phyloP scores from a whole-genome alignment of 495 filamentous ascomycete species.

The Amphirosellinia nigrospora region DNA sequence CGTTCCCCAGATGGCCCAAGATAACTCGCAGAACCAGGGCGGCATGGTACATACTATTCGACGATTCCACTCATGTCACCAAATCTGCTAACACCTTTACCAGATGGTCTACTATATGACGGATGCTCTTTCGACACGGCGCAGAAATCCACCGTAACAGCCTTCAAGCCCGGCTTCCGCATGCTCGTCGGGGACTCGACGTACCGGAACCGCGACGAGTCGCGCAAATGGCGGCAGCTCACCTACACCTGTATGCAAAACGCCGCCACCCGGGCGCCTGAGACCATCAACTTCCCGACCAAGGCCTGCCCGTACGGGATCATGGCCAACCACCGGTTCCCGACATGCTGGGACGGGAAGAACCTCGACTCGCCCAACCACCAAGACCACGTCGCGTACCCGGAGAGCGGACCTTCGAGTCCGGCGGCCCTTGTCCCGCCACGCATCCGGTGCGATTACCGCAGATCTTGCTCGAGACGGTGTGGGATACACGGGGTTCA shows the following conservation, averaged over 20 bases:
- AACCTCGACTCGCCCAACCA: conserved; percentile 49
- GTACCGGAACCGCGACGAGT: conserved; percentile 40
- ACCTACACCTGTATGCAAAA: conserved; percentile 49
- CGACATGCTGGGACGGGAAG: conserved; percentile 43
- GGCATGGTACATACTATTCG: conserved; percentile 38
- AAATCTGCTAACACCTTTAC: not conserved
- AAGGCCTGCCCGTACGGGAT: conserved; percentile 46
- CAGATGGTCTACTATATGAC: conserved; percentile 59
- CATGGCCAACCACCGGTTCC: conserved; percentile 45
- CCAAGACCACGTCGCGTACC: conserved; percentile 48
- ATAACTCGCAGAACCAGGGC: conserved; percentile 48
- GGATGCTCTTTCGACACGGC: conserved; percentile 54
- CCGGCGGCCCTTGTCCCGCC: conserved; percentile 43
- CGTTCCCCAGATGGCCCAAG: conserved; percentile 50
- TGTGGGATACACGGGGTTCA: conserved; percentile 46
- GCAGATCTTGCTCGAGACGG: conserved; percentile 45
- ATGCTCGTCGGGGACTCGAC: conserved; percentile 49
- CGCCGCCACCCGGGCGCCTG: conserved; percentile 40
- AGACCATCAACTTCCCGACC: conserved; percentile 43
- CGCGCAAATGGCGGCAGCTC: conserved; percentile 44
- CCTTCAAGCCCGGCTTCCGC: conserved; percentile 55
- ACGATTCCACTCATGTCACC: not conserved
- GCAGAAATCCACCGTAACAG: conserved; percentile 51
- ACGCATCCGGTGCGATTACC: conserved; percentile 41
- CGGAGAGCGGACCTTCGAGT: conserved; percentile 45